Evolutionary conservation across 495 filamentous ascomycete species (phyloP).

Genomic region (Peziza echinospora): DNA sequence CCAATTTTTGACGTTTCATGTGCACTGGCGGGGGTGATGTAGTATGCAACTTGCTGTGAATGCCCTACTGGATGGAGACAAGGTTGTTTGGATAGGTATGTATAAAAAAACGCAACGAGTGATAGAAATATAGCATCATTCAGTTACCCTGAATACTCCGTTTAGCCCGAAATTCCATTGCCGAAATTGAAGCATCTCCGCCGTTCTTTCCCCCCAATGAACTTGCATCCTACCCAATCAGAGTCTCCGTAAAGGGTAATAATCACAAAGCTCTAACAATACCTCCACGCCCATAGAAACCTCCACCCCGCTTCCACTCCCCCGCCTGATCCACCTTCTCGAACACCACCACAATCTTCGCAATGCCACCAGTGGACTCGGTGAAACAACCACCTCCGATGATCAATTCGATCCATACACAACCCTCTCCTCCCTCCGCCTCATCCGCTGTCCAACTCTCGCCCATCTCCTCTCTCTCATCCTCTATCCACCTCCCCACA

Average conservation of each 20-base stretch:
- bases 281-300: constrained; percentile 6
- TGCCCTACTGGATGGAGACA: constrained; percentile 35
- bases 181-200: no score
- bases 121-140: no score
- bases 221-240: constrained; percentile 1
- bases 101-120: no score
- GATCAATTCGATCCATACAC: constrained; percentile 12
- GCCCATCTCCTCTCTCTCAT: constrained; percentile 60
- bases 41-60: constrained; percentile 50
- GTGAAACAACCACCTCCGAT: constrained; percentile 1
- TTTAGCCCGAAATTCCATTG: no score
- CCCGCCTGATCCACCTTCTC: constrained; percentile 5
- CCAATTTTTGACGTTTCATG: not conserved
- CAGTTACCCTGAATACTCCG: no score
- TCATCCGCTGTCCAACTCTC: constrained; percentile 29
- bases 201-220: no score
- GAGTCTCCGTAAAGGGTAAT: no score
- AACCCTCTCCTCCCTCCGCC: constrained; percentile 8
- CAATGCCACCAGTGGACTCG: constrained; percentile 6
- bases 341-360: not conserved
- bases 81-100: constrained; percentile 75
- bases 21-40: no score
- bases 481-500: constrained; percentile 33
- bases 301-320: constrained; percentile 2
- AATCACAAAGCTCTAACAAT: constrained; percentile 1